Conservation (phyloP, 495 filamentous ascomycete species). For the Penicillium maclennaniae region DNA sequence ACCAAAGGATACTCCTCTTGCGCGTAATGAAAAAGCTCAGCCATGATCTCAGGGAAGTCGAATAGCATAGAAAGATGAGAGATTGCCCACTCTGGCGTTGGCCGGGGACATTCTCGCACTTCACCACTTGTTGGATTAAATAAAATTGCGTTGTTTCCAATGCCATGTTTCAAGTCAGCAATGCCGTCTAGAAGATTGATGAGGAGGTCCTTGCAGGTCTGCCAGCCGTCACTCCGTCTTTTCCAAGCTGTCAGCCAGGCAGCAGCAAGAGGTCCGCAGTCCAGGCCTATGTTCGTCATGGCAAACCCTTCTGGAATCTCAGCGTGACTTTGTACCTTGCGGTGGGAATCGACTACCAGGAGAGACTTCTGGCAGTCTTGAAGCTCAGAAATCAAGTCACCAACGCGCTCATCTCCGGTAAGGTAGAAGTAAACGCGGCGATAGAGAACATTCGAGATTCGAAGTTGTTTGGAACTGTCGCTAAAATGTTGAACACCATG, state of each 20-base stretch:
- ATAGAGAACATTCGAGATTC: constrained; percentile 45
- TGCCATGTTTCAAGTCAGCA: constrained; percentile 15
- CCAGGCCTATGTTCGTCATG: constrained; percentile 39
- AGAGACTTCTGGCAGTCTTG: constrained; percentile 29
- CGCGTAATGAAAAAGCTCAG: constrained; percentile 17
- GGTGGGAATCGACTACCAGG: constrained; percentile 39
- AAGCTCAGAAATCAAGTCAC: constrained; percentile 40
- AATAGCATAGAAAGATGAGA: constrained; percentile 26
- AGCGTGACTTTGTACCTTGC: constrained; percentile 41
- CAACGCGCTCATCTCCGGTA: constrained; percentile 42
- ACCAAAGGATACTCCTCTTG: constrained; percentile 1
- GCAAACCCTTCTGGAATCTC: constrained; percentile 33
- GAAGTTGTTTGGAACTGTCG: constrained; percentile 49
- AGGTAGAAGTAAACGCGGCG: constrained; percentile 46
- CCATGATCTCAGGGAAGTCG: constrained; percentile 19
- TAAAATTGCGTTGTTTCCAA: constrained; percentile 20
- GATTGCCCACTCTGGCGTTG: constrained; percentile 20
- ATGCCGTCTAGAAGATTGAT: constrained; percentile 17
- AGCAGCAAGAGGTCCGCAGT: constrained; percentile 41
- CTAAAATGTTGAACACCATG: constrained; percentile 50
- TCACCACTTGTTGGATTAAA: constrained; percentile 18
- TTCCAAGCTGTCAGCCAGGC: constrained; percentile 46
- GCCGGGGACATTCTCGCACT: constrained; percentile 16
- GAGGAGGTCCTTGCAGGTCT: constrained; percentile 6
- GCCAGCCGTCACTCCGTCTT: constrained; percentile 23